phyloP scores from a whole-genome alignment of 1,284 basidiomycete genomes.

The Abortiporus biennis region DNA sequence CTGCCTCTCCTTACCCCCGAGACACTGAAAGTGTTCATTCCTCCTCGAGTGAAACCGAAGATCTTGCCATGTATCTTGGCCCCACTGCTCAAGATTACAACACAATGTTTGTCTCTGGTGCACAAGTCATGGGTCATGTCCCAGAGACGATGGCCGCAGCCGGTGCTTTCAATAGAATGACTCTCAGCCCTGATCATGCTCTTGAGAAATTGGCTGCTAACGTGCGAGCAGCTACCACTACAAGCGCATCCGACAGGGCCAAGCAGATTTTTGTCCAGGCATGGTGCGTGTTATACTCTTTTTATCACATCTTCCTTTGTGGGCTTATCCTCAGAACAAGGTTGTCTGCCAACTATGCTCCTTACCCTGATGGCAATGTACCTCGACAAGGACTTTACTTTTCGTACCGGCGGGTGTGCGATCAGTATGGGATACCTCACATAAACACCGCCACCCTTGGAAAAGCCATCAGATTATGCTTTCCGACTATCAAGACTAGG shows the following conservation, averaged over 20 bases:
- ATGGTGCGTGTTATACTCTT: slow-evolving; percentile 46
- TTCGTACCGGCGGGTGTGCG: slow-evolving; percentile 86
- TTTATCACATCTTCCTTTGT: slow-evolving; percentile 5
- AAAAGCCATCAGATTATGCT: slow-evolving; percentile 88
- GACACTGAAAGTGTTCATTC: slow-evolving; percentile 81
- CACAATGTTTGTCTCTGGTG: slow-evolving; percentile 44
- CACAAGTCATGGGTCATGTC: slow-evolving; percentile 30
- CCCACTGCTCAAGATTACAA: slow-evolving; percentile 47
- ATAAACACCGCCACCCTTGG: slow-evolving; percentile 93
- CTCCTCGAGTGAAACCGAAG: slow-evolving; percentile 79
- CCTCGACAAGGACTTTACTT: slow-evolving; percentile 85
- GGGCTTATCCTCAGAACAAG: slow-evolving; percentile 30
- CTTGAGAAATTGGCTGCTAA: slow-evolving; percentile 83
- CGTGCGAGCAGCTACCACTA: slow-evolving; percentile 81
- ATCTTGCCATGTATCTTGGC: slow-evolving; percentile 69
- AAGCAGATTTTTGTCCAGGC: slow-evolving; percentile 89
- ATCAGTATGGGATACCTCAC: slow-evolving; percentile 84
- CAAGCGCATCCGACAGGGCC: slow-evolving; percentile 80
- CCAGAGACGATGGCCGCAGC: slow-evolving; percentile 62
- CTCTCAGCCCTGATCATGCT: slow-evolving; percentile 65
- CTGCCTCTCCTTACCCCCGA: slow-evolving; percentile 75
- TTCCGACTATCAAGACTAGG: slow-evolving; percentile 90
- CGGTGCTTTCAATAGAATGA: slow-evolving; percentile 69
- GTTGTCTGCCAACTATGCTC: slow-evolving; percentile 82
- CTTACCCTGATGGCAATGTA: slow-evolving; percentile 88